Conservation (phyloP, 2,329 filamentous ascomycete genomes). For the Trichophyton equinum region DNA sequence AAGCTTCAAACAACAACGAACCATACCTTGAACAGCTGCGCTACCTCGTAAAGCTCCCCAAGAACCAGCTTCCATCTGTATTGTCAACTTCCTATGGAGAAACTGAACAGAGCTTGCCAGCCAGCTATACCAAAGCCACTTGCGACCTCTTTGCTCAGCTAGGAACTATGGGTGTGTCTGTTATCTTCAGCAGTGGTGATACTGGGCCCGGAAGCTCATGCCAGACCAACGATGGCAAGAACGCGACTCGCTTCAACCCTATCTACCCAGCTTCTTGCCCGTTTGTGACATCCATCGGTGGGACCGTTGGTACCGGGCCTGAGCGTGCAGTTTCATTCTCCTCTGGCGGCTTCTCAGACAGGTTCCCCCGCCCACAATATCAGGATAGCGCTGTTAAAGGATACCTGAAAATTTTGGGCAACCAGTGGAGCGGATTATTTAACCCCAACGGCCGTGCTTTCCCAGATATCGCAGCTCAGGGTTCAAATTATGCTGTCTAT, state of each 20-base stretch:
- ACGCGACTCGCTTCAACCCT: conserved; percentile 40
- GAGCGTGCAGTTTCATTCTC: conserved; percentile 39
- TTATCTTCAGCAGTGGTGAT: conserved; percentile 56
- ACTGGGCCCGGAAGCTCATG: conserved; percentile 45
- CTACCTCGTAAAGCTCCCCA: conserved; percentile 44
- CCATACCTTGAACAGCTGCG: conserved; percentile 54
- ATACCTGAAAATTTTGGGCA: conserved; percentile 33
- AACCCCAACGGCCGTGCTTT: conserved; percentile 45
- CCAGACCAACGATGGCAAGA: conserved; percentile 43
- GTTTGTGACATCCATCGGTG: conserved; percentile 52
- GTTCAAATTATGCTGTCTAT: conserved; percentile 29
- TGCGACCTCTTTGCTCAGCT: conserved; percentile 54
- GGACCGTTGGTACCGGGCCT: conserved; percentile 41
- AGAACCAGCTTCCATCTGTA: conserved; percentile 47
- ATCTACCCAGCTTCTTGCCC: conserved; percentile 48
- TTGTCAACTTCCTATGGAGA: conserved; percentile 61
- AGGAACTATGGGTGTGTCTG: conserved; percentile 51
- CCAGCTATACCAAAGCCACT: conserved; percentile 46
- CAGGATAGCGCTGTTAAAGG: conserved; percentile 34
- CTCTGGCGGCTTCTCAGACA: conserved; percentile 38
- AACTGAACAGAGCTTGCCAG: conserved; percentile 50
- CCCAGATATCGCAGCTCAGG: conserved; percentile 51
- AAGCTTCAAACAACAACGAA: conserved; percentile 44
- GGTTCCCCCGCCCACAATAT: conserved; percentile 37
- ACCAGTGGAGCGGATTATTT: conserved; percentile 35